These are phyloP conservation scores for Fusarium drepaniforme DNA, from an alignment of 2,329 filamentous ascomycete species.

Conservation along the genomic window DNA sequence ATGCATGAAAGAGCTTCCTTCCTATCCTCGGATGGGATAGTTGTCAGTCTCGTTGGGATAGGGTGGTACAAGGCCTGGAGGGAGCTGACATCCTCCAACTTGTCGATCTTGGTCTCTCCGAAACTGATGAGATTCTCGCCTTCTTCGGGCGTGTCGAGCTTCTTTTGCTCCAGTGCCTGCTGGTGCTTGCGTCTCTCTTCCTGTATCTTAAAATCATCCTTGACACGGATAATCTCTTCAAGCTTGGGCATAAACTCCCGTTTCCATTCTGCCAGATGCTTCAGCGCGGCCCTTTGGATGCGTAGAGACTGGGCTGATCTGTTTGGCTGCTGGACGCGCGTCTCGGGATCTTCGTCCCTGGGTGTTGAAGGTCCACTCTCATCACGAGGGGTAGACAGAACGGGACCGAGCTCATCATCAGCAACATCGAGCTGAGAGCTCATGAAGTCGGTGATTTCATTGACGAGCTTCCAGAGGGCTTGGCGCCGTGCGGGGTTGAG, in stretches of 20 bases:
- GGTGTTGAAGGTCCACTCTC: slow-evolving; percentile 20
- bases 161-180: slow-evolving; percentile 55
- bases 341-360: slow-evolving; percentile 21
- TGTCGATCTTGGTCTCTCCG: slow-evolving; percentile 48
- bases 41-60: slow-evolving; percentile 65
- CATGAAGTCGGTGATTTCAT: slow-evolving; percentile 67
- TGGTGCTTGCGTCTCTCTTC: slow-evolving; percentile 60
- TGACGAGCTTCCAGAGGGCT: slow-evolving; percentile 63
- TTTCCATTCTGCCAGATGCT: slow-evolving; percentile 83
- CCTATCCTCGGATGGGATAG: slow-evolving; percentile 69
- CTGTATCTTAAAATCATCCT: slow-evolving; percentile 61
- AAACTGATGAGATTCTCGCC: slow-evolving; percentile 57
- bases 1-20: slow-evolving; percentile 76
- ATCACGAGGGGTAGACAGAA: slow-evolving; percentile 36
- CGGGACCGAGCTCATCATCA: slow-evolving; percentile 46
- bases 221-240: slow-evolving; percentile 72
- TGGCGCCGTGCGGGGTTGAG: slow-evolving; percentile 65
- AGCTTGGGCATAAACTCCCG: slow-evolving; percentile 77
- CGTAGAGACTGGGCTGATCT: slow-evolving; percentile 43
- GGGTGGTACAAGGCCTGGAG: slow-evolving; percentile 67
- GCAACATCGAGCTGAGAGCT: slow-evolving; percentile 61
- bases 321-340: slow-evolving; percentile 26
- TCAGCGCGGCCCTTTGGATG: slow-evolving; percentile 67
- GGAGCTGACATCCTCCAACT: slow-evolving; percentile 54
- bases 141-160: slow-evolving; percentile 49